Base-by-base conservation (phyloP, 768 basidiomycete genomes). In the Panellus pusillus region DNA sequence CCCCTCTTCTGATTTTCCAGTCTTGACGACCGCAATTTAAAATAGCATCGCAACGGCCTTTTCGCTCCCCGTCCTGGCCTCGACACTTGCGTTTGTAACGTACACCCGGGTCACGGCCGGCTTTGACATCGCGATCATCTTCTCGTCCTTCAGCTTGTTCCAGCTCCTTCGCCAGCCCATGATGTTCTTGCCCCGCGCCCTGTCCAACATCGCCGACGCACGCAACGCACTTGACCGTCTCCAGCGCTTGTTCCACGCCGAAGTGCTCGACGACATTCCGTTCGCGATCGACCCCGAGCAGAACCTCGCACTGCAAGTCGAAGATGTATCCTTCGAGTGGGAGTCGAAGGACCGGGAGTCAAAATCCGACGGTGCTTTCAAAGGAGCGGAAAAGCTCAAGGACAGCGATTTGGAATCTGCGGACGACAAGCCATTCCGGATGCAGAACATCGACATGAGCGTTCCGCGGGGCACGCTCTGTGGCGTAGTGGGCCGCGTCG, bases 141-240 rank as follows among this genome's bases (percentile, higher is more conserved):
- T 90, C 66, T 72, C 86, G 6, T 83, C 80, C 19, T 70, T 88
- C 49, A 79, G 82, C 55, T 69, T 86, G 50, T 83, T 84, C 70
- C 70, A 83, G 72, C 75, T 89, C 18, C 77, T 88, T 32, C 79
- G 86, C 13, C 86, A 87, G 65, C 86, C 86, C 0, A 79, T 86
- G 74, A 79, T 83, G 79, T 83, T 83, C 66, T 68, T 86, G 32
- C 83, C 83, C 13, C 77, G 83, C 6, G 79, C 80, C 2, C 69
- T 88, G 9, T 83, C 84, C 9, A 77, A 81, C 9, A 79, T 80
- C 36, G 77, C 83, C 0, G 87, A 90, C 61, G 86, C 85, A 1
- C 72, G 75, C 50, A 87, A 80, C 63, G 87, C 87, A 0, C 67
- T 89, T 29, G 64, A 68, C 17, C 78, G 87, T 13, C 69, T 86